Base-by-base conservation (phyloP, 306 rosid species). In the Luffa acutangula region DNA sequence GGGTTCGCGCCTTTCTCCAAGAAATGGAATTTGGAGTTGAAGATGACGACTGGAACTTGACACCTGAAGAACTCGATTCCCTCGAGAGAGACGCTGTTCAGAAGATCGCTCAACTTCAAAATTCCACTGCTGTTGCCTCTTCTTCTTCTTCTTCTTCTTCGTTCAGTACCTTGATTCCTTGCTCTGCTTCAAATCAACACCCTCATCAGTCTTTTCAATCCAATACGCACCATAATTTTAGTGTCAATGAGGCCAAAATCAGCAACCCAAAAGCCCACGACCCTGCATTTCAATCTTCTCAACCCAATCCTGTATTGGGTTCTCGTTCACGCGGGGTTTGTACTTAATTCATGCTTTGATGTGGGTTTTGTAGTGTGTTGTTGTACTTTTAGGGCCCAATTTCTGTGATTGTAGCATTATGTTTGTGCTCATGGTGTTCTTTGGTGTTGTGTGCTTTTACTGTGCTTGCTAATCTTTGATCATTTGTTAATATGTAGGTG, bases 61-160 rank as follows among this genome's bases (percentile, higher is more conserved):
- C 92, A 53, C 87, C 87, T 3, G 97, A 91, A 72, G 93, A 92
- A 84, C 84, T 95, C 9, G 98, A 95, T 84, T 86, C 90, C 31
- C 91, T 95, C 42, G 98, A 95, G 87, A 83, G 90, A 83, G 91
- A 95, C 56, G 97, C 98, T 81, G 81, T 89, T 13, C 88, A 86
- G 84, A 92, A 92, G 73, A 86, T 92, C 80, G 88, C 97, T 82
- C 97, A 87, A 41, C 83, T 79, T 52, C 79, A 42, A 7, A 33
- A 48, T 34, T 33, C 82, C 8, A 25, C 81, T 78, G 42, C 79
- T 42, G 3, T 78, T 20, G 37, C 81, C 66, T 45, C 81, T 41
- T 36, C 81, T 73, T 45, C 81, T 41, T 34, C 81, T 15, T 80
- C 86, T 67, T 46, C 86, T 11, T 62, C 88, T 11, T 58, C 86